A percentile compares a stretch with the other conserved stretches of the same genome.
Evolutionary conservation across 208 protist genomes (phyloP).

Genomic region (Acanthamoeba triangularis): DNA sequence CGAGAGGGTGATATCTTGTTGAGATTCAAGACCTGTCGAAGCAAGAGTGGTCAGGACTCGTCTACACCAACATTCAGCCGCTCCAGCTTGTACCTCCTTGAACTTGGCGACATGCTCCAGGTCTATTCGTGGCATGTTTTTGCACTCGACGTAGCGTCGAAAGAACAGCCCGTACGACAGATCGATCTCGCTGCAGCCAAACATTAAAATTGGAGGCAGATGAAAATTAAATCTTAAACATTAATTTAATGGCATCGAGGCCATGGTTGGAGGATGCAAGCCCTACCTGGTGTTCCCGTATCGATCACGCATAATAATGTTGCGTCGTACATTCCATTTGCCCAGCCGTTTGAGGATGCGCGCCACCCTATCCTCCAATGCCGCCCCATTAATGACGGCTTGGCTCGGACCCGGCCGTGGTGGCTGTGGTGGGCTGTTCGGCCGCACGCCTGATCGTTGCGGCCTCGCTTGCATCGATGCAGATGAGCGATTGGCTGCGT

Average conservation of each 20-base stretch:
- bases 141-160: conserved; percentile 84
- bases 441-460: too few relatives aligned
- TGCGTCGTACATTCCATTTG: conserved; percentile 77
- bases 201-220: background rate
- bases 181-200: conserved; percentile 80
- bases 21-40: conserved; percentile 57
- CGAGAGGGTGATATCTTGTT: conserved; percentile 74
- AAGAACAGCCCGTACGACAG: conserved; percentile 81
- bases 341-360: background rate
- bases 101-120: conserved; percentile 85
- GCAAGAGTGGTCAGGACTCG: background rate
- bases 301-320: conserved; percentile 78
- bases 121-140: conserved; percentile 76
- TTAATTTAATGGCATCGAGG: background rate
- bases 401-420: background rate
- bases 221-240: background rate
- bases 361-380: conserved; percentile 25
- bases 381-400: background rate
- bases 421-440: background rate
- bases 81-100: conserved; percentile 68
- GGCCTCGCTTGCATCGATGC: background rate
- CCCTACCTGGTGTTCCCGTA: conserved; percentile 69
- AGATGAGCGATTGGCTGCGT: background rate
- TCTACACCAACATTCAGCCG: background rate
- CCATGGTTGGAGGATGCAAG: background rate